Percentiles rank a stretch among this genome's conserved stretches.
These are phyloP conservation scores for Termitomyces sp. DNA, from an alignment of 768 basidiomycete species.

Conservation along the genomic window DNA sequence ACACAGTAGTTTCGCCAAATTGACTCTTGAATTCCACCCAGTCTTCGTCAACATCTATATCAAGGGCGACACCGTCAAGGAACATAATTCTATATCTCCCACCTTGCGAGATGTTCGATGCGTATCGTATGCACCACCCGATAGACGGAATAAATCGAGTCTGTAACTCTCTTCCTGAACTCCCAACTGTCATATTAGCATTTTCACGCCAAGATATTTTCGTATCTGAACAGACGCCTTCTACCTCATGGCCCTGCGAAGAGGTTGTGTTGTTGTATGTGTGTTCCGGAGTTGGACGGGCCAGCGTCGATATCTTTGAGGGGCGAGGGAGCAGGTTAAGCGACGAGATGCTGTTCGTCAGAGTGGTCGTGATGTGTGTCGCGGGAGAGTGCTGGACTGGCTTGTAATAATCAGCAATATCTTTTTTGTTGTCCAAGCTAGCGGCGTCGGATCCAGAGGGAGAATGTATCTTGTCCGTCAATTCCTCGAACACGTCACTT, in stretches of 20 bases:
- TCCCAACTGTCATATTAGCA: constrained; percentile 7
- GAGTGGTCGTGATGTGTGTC: neutral
- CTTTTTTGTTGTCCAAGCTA: neutral
- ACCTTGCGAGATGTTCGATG: constrained; percentile 31
- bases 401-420: neutral
- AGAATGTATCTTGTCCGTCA: neutral
- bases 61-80: constrained; percentile 31
- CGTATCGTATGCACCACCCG: constrained; percentile 39
- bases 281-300: neutral
- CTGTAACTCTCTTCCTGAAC: constrained; percentile 15
- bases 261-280: neutral
- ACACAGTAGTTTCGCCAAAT: constrained; percentile 24
- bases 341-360: constrained; percentile 8
- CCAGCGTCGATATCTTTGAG: constrained; percentile 4
- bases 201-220: constrained; percentile 13
- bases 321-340: constrained; percentile 10
- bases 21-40: constrained; percentile 27
- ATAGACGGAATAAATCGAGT: constrained; percentile 34
- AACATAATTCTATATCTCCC: constrained; percentile 40
- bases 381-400: neutral
- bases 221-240: neutral
- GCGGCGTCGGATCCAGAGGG: neutral
- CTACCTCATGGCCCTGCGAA: neutral
- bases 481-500: constrained; percentile 17
- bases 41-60: constrained; percentile 39